phyloP scores from a whole-genome alignment of 441 rosid species.

The Arabidopsis hybrid region DNA sequence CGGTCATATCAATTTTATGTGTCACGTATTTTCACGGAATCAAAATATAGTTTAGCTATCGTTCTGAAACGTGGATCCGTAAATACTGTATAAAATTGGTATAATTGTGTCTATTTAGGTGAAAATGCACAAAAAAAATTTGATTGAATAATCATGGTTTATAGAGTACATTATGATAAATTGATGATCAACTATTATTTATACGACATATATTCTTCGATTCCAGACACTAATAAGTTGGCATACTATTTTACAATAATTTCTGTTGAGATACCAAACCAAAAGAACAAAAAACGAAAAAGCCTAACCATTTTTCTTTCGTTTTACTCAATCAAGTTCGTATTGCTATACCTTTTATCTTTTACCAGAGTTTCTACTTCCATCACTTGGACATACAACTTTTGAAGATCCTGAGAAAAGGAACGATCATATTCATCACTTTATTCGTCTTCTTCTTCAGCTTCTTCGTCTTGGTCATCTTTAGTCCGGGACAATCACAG shows the following conservation, averaged over 20 bases:
- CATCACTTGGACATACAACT: conserved; percentile 32
- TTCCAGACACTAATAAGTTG: background rate
- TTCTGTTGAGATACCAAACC: conserved; percentile 1
- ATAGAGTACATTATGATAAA: background rate
- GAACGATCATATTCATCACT: conserved; percentile 37
- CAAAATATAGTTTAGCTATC: background rate
- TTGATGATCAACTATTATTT: background rate
- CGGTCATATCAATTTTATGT: conserved; percentile 9
- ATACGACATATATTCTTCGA: background rate
- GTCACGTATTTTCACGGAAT: conserved; percentile 3
- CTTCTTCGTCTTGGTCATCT: conserved; percentile 20
- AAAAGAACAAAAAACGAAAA: background rate
- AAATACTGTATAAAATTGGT: background rate
- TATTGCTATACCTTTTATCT: conserved; percentile 9
- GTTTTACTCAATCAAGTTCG: conserved; percentile 13
- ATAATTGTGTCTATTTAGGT: background rate
- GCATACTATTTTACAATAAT: background rate
- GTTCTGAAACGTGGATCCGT: background rate
- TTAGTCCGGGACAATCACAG: conserved; percentile 33
- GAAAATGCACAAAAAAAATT: background rate
- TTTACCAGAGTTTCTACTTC: background rate
- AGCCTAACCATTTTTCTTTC: background rate
- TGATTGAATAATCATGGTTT: background rate
- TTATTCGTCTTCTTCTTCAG: conserved; percentile 19
- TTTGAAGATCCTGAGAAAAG: conserved; percentile 39